These are phyloP conservation scores for Penicillium sp. DNA, from an alignment of 2,329 filamentous ascomycete genomes.

Conservation along the genomic window DNA sequence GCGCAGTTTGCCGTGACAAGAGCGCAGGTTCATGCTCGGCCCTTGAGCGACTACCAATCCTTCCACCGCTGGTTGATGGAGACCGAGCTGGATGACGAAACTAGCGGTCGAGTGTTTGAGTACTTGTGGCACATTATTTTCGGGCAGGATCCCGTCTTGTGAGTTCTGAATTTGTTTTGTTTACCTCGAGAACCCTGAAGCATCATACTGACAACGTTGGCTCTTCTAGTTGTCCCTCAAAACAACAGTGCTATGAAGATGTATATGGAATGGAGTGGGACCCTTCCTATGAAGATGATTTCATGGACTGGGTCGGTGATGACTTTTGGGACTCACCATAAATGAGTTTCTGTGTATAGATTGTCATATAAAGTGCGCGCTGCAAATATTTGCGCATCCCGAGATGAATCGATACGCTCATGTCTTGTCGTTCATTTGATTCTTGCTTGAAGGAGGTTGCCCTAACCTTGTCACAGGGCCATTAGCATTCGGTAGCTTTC, in stretches of 20 bases:
- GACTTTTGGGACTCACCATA: constrained; percentile 2
- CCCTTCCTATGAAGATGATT: neutral
- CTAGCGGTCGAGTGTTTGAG: constrained; percentile 62
- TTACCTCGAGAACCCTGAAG: neutral
- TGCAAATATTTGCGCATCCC: neutral
- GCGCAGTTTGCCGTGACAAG: constrained; percentile 65
- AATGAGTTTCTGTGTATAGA: constrained; percentile 1
- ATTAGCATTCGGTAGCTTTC: too few species aligned
- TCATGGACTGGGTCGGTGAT: neutral
- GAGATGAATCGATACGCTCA: constrained; percentile 15
- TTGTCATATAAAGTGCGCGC: neutral
- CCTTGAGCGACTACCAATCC: constrained; percentile 54
- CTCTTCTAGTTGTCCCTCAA: constrained; percentile 28
- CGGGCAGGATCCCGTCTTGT: constrained; percentile 44
- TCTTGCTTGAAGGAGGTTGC: neutral
- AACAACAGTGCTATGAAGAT: constrained; percentile 28
- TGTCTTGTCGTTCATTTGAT: neutral
- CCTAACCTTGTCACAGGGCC: neutral
- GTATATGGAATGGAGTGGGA: constrained; percentile 27
- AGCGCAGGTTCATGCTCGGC: constrained; percentile 52
- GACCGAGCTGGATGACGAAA: constrained; percentile 55
- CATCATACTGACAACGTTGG: constrained; percentile 4
- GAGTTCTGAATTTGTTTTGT: constrained; percentile 16
- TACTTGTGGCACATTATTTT: constrained; percentile 66
- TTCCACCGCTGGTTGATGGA: constrained; percentile 61